Conservation (phyloP, 176 grass and related monocot species). For the Eragrostis nindensis region DNA sequence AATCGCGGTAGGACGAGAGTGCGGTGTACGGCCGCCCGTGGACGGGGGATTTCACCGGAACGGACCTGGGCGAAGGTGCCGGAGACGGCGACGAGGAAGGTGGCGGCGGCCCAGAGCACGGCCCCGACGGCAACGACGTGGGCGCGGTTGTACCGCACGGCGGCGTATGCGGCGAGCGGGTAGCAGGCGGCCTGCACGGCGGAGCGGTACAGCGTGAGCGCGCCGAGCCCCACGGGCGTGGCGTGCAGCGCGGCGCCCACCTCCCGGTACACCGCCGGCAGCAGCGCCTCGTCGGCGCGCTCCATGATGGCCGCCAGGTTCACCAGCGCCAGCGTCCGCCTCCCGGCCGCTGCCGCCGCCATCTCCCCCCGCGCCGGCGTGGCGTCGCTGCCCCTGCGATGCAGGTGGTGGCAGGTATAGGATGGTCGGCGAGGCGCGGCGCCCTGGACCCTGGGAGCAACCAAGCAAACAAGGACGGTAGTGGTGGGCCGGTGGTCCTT, state of each 20-base stretch:
- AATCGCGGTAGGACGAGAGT: neutral
- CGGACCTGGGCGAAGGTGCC: conserved; percentile 68
- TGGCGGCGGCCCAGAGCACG: conserved; percentile 90
- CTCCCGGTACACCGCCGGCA: conserved; percentile 85
- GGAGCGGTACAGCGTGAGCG: conserved; percentile 82
- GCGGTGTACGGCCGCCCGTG: neutral
- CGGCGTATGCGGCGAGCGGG: conserved; percentile 80
- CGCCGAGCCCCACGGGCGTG: conserved; percentile 67
- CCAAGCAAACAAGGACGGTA: neutral
- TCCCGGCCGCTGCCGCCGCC: conserved; percentile 13
- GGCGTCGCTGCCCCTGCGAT: neutral
- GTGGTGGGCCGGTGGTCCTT: neutral
- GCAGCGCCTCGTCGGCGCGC: conserved; percentile 86
- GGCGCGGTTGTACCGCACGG: conserved; percentile 71
- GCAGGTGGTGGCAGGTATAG: neutral
- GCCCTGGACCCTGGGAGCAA: neutral
- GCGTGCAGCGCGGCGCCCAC: conserved; percentile 74
- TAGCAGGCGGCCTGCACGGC: conserved; percentile 83
- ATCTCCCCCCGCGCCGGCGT: neutral
- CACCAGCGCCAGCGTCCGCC: conserved; percentile 67
- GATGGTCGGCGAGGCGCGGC: neutral
- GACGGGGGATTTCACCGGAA: neutral
- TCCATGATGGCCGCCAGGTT: conserved; percentile 93
- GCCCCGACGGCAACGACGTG: conserved; percentile 80
- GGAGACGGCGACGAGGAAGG: conserved; percentile 85